phyloP scores from a whole-genome alignment of 345 rosid species.

The Rhodomyrtus tomentosa region DNA sequence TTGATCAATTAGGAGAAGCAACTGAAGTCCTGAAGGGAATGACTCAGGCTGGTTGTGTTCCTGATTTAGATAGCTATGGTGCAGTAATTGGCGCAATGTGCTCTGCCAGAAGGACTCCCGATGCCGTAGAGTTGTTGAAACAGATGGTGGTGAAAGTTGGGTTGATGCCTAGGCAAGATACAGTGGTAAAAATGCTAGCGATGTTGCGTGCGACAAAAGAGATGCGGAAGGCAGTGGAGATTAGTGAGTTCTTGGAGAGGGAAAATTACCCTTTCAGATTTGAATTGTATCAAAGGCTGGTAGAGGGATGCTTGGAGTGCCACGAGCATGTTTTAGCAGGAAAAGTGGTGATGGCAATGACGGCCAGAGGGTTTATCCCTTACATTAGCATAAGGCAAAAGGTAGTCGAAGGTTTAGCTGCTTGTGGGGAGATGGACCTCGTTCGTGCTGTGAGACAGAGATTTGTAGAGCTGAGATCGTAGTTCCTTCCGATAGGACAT shows the following conservation, averaged over 20 bases:
- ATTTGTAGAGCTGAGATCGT: constrained; percentile 42
- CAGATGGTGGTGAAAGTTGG: constrained; percentile 64
- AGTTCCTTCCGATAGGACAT: neutral
- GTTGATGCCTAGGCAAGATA: constrained; percentile 56
- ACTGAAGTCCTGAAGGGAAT: constrained; percentile 50
- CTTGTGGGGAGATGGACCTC: constrained; percentile 46
- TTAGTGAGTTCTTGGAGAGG: constrained; percentile 66
- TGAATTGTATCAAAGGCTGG: constrained; percentile 43
- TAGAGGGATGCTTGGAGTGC: constrained; percentile 65
- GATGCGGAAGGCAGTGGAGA: constrained; percentile 47
- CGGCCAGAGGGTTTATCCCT: neutral
- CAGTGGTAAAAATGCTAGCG: constrained; percentile 39
- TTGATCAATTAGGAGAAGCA: constrained; percentile 62
- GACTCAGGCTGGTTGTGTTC: constrained; percentile 43
- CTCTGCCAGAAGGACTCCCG: constrained; percentile 35
- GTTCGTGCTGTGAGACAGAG: constrained; percentile 58
- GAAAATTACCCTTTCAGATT: constrained; percentile 44
- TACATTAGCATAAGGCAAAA: constrained; percentile 52
- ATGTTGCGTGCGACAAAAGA: constrained; percentile 59
- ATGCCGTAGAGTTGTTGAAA: constrained; percentile 43
- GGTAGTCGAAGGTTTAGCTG: constrained; percentile 47
- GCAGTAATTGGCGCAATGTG: constrained; percentile 41
- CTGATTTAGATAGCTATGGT: constrained; percentile 66
- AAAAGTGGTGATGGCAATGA: neutral
- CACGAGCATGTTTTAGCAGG: constrained; percentile 14